Evolutionary conservation across 164 flowering plant species (phyloP).

Genomic region (Umbilicus rupestris): DNA sequence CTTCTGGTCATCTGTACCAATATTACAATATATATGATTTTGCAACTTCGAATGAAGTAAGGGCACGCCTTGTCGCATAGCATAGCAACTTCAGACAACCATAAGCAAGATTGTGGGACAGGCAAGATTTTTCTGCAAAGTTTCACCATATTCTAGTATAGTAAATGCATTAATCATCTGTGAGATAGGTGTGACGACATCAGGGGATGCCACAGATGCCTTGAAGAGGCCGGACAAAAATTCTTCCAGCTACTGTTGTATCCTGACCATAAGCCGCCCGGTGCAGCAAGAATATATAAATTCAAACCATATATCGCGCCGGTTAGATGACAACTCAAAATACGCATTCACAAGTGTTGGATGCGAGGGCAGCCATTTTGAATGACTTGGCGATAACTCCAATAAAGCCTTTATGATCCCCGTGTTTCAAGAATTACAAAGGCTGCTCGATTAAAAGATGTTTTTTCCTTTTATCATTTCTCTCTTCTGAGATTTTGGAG

Average conservation of each 20-base stretch:
- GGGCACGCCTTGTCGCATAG: conserved; percentile 47
- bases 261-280: conserved; percentile 83
- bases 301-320: conserved; percentile 99
- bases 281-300: conserved; percentile 72
- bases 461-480: no score
- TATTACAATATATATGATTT: no score
- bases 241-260: conserved; percentile 35
- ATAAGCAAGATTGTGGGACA: conserved; percentile 48
- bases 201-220: conserved; percentile 47
- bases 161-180: conserved; percentile 86
- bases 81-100: conserved; percentile 32
- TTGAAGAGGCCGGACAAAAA: conserved; percentile 70
- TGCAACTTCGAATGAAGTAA: conserved; percentile 61
- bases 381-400: no score
- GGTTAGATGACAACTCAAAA: conserved; percentile 90
- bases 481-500: no score
- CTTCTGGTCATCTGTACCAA: conserved; percentile 50
- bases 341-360: conserved; percentile 89
- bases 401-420: no score
- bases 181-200: conserved; percentile 56
- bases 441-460: no score
- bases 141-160: conserved; percentile 60
- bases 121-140: conserved; percentile 58
- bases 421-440: no score
- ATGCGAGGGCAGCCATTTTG: no score